These are phyloP conservation scores for Macrolepiota albuminosa DNA, from an alignment of 768 basidiomycete species.

Conservation along the genomic window DNA sequence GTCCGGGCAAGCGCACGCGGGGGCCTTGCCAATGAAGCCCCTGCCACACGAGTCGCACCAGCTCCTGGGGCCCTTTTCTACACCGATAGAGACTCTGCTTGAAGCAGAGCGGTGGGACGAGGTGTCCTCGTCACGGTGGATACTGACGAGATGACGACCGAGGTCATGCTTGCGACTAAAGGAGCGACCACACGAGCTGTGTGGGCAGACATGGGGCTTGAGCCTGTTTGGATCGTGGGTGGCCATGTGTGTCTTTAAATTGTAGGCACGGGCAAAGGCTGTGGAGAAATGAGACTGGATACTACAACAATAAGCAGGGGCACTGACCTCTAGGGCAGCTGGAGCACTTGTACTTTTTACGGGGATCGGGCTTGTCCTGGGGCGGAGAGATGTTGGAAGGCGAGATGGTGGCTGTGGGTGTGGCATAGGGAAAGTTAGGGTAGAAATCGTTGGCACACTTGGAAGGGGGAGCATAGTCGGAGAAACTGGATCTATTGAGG, in stretches of 20 bases:
- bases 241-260: conserved; percentile 92
- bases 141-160: conserved; percentile 82
- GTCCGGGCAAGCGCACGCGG: conserved; percentile 58
- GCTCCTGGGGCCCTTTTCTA: conserved; percentile 53
- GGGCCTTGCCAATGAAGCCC: conserved; percentile 51
- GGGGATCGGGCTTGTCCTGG: conserved; percentile 49
- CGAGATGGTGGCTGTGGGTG: conserved; percentile 39
- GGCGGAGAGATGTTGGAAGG: conserved; percentile 50
- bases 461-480: conserved; percentile 55
- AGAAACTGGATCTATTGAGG: conserved; percentile 46
- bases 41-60: conserved; percentile 80
- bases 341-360: conserved; percentile 75
- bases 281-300: conserved; percentile 10
- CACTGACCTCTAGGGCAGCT: conserved; percentile 66
- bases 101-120: conserved; percentile 33
- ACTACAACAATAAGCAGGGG: conserved; percentile 2
- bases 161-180: conserved; percentile 95
- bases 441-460: conserved; percentile 36
- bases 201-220: conserved; percentile 87
- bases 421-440: conserved; percentile 44
- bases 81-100: conserved; percentile 57
- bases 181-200: conserved; percentile 79
- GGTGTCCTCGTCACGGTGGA: conserved; percentile 70
- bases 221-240: conserved; percentile 91
- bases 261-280: conserved; percentile 93